Conservation (phyloP, 2,329 filamentous ascomycete species). For the Trichoderma sp. region DNA sequence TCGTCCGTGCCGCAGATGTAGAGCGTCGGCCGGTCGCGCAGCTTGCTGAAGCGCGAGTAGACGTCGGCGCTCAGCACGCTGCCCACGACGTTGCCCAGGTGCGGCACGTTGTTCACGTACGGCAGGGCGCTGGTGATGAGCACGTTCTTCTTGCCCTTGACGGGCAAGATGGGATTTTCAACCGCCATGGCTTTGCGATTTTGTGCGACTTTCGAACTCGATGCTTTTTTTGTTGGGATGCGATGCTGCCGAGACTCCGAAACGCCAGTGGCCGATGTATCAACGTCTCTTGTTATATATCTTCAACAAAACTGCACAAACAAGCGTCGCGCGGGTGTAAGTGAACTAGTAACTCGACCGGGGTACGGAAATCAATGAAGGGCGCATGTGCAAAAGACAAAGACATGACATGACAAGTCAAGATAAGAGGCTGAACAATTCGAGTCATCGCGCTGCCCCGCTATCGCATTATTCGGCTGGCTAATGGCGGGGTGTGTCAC, state of each 20-base stretch:
- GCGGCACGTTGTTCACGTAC: slow-evolving; percentile 75
- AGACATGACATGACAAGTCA: neutral
- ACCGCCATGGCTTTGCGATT: slow-evolving; percentile 22
- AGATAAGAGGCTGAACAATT: slow-evolving; percentile 5
- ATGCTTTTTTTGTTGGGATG: neutral
- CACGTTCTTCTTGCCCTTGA: slow-evolving; percentile 78
- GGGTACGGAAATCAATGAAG: slow-evolving; percentile 15
- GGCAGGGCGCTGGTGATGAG: slow-evolving; percentile 90
- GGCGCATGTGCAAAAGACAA: slow-evolving; percentile 19
- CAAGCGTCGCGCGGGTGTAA: slow-evolving; percentile 3
- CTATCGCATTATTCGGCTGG: slow-evolving; percentile 16
- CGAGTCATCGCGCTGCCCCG: slow-evolving; percentile 27
- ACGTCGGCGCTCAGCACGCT: slow-evolving; percentile 88
- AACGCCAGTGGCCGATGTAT: slow-evolving; percentile 10
- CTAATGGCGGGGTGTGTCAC: slow-evolving; percentile 27
- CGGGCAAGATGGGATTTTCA: slow-evolving; percentile 57
- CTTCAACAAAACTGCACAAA: neutral
- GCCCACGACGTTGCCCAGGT: slow-evolving; percentile 86
- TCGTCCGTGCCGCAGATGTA: slow-evolving; percentile 85
- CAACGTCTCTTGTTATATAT: neutral
- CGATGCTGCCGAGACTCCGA: slow-evolving; percentile 7
- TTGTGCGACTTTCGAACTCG: slow-evolving; percentile 2
- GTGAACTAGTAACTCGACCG: slow-evolving; percentile 3
- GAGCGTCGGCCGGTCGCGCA: slow-evolving; percentile 75
- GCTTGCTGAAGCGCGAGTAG: slow-evolving; percentile 79